Percentiles rank a stretch among this genome's conserved stretches.
Conservation (phyloP, 192 early-diverging fungal species). For the Coemansia sp. region DNA sequence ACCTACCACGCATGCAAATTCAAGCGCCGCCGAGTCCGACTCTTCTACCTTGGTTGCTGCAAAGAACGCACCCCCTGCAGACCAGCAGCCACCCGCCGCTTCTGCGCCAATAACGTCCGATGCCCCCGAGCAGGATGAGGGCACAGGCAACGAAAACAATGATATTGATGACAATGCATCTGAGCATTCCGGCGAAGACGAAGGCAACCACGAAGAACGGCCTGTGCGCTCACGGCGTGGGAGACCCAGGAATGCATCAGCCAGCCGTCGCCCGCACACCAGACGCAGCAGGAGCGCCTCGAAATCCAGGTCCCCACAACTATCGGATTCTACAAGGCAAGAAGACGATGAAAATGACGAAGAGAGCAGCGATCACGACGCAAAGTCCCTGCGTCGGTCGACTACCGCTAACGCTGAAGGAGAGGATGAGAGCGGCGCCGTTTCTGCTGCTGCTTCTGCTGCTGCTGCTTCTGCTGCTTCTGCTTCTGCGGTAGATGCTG, state of each 20-base stretch:
- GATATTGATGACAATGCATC: background rate
- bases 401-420: background rate
- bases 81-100: background rate
- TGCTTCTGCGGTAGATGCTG: background rate
- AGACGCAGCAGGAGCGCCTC: slow-evolving; percentile 10
- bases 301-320: slow-evolving; percentile 9
- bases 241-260: background rate
- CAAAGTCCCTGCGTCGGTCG: background rate
- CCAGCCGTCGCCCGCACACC: background rate
- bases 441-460: background rate
- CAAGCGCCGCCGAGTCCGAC: slow-evolving; percentile 28
- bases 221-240: slow-evolving; percentile 5
- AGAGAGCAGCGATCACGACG: slow-evolving; percentile 4
- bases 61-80: slow-evolving; percentile 4
- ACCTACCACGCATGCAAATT: background rate
- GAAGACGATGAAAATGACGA: slow-evolving; percentile 3
- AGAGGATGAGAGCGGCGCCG: background rate
- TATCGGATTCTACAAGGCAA: slow-evolving; percentile 5
- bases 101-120: background rate
- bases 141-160: background rate
- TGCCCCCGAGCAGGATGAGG: background rate
- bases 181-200: background rate
- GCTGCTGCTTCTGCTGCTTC: background rate
- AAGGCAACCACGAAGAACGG: background rate
- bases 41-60: slow-evolving; percentile 30